Percentiles rank a stretch among this genome's conserved stretches.
Evolutionary conservation across 2,329 filamentous ascomycete genomes (phyloP).

Genomic region (Furcasterigmium furcatum): DNA sequence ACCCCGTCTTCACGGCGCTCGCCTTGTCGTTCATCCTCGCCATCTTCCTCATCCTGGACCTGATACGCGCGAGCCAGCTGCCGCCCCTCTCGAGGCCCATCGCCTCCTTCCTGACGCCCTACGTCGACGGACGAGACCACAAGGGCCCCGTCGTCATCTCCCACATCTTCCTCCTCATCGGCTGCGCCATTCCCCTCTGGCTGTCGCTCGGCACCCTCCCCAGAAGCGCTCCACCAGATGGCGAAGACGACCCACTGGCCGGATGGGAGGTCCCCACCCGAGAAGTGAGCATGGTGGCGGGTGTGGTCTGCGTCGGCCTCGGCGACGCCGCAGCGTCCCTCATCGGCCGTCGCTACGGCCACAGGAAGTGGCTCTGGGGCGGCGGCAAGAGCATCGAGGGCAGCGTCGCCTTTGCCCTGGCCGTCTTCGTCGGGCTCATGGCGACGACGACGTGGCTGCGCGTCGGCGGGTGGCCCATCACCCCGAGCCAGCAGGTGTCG

Average conservation of each 20-base stretch:
- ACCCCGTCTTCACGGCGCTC: constrained; percentile 78
- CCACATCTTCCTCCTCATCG: constrained; percentile 92
- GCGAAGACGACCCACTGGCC: constrained; percentile 40
- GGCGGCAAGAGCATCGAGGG: constrained; percentile 96
- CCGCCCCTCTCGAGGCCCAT: constrained; percentile 85
- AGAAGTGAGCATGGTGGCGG: constrained; percentile 87
- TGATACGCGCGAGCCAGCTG: constrained; percentile 86
- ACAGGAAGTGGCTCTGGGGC: constrained; percentile 92
- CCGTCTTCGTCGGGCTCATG: constrained; percentile 73
- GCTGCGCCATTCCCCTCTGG: constrained; percentile 94
- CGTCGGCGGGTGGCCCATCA: constrained; percentile 74
- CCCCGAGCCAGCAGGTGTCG: constrained; percentile 51
- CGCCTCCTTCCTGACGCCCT: constrained; percentile 83
- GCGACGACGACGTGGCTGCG: constrained; percentile 71
- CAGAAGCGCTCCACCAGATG: constrained; percentile 25
- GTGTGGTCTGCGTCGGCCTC: constrained; percentile 90
- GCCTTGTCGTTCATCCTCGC: constrained; percentile 77
- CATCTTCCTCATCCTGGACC: constrained; percentile 83
- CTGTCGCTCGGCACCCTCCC: constrained; percentile 71
- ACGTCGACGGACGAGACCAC: constrained; percentile 90
- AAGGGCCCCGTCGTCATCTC: constrained; percentile 92
- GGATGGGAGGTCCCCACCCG: constrained; percentile 75
- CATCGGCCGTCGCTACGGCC: constrained; percentile 82
- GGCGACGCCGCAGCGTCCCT: constrained; percentile 92
- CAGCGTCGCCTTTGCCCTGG: constrained; percentile 73